Percentiles rank a stretch among this genome's conserved stretches.
These are phyloP conservation scores for Daldinia concentrica DNA, from an alignment of 495 filamentous ascomycete genomes.

Conservation along the genomic window DNA sequence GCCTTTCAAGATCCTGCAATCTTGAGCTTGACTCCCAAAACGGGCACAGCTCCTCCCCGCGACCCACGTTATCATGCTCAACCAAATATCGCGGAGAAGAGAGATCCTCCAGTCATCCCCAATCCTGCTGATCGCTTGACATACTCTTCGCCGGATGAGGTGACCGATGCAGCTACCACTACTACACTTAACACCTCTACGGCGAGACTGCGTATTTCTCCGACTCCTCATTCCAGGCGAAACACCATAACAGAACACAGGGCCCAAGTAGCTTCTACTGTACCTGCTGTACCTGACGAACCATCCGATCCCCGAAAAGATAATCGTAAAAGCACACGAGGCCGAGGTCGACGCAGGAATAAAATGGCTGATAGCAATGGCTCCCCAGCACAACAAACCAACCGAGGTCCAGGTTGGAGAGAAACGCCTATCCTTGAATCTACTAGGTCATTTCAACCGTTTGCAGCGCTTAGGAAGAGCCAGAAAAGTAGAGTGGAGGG, in stretches of 20 bases:
- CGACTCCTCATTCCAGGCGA: constrained; percentile 6
- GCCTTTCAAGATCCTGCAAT: constrained; percentile 66
- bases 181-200: constrained; percentile 13
- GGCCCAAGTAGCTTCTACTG: constrained; percentile 16
- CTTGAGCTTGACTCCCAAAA: constrained; percentile 54
- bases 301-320: constrained; percentile 39
- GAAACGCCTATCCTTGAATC: constrained; percentile 81
- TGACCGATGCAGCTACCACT: constrained; percentile 28
- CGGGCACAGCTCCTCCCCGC: constrained; percentile 17
- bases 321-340: constrained; percentile 48
- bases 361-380: constrained; percentile 19
- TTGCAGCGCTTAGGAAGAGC: constrained; percentile 64
- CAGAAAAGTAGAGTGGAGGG: constrained; percentile 58
- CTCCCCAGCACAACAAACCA: constrained; percentile 33
- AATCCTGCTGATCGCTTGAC: constrained; percentile 39
- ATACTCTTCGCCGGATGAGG: constrained; percentile 43
- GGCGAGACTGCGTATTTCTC: constrained; percentile 25
- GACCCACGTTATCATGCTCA: constrained; percentile 38
- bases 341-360: constrained; percentile 44
- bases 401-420: constrained; percentile 77
- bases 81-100: constrained; percentile 51
- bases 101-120: constrained; percentile 41
- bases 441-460: constrained; percentile 64
- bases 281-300: constrained; percentile 17
- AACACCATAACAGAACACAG: constrained; percentile 8